These are phyloP conservation scores for Apiotrichum domesticum DNA, from an alignment of 1,284 basidiomycete species.

Conservation along the genomic window DNA sequence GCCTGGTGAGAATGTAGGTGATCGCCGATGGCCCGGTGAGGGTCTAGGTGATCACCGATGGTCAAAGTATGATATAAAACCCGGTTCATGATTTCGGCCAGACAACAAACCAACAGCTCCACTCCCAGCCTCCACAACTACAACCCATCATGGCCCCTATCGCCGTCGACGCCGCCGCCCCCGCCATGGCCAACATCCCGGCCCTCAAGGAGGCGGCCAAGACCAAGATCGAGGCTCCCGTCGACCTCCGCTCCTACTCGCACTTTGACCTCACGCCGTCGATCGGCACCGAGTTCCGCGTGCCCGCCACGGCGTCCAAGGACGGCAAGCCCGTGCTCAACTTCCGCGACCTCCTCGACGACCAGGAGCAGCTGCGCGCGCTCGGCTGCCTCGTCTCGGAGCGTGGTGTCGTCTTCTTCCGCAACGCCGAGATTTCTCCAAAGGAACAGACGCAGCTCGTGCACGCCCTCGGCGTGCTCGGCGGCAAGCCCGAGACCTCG, in stretches of 20 bases:
- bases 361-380: conserved; percentile 20
- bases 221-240: not conserved
- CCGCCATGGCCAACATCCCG: not conserved
- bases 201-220: not conserved
- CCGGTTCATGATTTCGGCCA: no score
- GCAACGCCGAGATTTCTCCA: conserved; percentile 51
- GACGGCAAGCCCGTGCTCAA: conserved; percentile 22
- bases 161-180: conserved; percentile 5
- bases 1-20: no score
- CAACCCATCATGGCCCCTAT: conserved; percentile 12
- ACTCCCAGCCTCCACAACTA: no score
- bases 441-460: conserved; percentile 50
- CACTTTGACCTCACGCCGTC: conserved; percentile 31
- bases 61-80: no score
- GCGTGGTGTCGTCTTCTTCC: conserved; percentile 66
- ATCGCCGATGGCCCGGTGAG: no score
- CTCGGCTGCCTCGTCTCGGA: conserved; percentile 50
- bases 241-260: conserved; percentile 21
- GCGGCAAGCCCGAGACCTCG: conserved; percentile 55
- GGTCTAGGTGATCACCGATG: no score
- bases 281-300: conserved; percentile 42
- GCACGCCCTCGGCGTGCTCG: conserved; percentile 51
- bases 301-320: conserved; percentile 8
- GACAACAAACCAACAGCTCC: no score
- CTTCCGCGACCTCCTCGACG: conserved; percentile 22